These are phyloP conservation scores for Chaetomiaceae sp. DNA, from an alignment of 2,329 filamentous ascomycete species.

Conservation along the genomic window DNA sequence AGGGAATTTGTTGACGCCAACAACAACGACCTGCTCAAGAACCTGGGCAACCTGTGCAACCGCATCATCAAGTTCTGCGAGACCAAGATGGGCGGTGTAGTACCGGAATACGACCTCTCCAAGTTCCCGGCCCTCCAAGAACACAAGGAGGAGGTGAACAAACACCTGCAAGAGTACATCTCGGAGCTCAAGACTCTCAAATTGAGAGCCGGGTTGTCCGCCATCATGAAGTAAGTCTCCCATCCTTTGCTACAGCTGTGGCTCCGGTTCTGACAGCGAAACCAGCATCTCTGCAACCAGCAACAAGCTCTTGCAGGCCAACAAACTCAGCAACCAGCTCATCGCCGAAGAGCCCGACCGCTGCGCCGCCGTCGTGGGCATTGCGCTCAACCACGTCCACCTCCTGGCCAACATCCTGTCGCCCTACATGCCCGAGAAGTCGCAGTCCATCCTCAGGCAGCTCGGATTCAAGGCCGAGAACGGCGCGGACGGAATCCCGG, in stretches of 20 bases:
- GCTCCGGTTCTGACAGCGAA: background rate
- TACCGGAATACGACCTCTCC: conserved; percentile 59
- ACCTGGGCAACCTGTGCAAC: conserved; percentile 71
- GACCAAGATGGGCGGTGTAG: conserved; percentile 65
- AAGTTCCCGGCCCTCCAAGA: conserved; percentile 48
- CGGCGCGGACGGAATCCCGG: conserved; percentile 41
- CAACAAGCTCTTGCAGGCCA: conserved; percentile 46
- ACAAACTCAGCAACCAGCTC: conserved; percentile 40
- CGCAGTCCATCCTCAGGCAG: conserved; percentile 70
- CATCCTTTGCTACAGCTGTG: background rate
- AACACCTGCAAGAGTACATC: conserved; percentile 61
- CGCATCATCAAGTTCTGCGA: conserved; percentile 71
- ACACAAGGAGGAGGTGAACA: conserved; percentile 60
- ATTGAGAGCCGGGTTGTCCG: conserved; percentile 61
- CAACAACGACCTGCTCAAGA: conserved; percentile 81
- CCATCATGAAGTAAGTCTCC: conserved; percentile 50
- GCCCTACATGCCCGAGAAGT: conserved; percentile 81
- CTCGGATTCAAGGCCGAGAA: conserved; percentile 47
- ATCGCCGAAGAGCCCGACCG: conserved; percentile 50
- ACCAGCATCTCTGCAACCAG: conserved; percentile 47
- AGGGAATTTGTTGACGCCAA: conserved; percentile 50
- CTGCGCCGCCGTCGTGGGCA: conserved; percentile 59
- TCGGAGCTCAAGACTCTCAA: conserved; percentile 65
- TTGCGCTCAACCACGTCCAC: conserved; percentile 79
- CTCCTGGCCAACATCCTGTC: conserved; percentile 73